A percentile compares a stretch with the other conserved stretches of the same genome.
Conservation (phyloP, 2,329 filamentous ascomycete genomes). For the Ploettnerulaceae sp. region DNA sequence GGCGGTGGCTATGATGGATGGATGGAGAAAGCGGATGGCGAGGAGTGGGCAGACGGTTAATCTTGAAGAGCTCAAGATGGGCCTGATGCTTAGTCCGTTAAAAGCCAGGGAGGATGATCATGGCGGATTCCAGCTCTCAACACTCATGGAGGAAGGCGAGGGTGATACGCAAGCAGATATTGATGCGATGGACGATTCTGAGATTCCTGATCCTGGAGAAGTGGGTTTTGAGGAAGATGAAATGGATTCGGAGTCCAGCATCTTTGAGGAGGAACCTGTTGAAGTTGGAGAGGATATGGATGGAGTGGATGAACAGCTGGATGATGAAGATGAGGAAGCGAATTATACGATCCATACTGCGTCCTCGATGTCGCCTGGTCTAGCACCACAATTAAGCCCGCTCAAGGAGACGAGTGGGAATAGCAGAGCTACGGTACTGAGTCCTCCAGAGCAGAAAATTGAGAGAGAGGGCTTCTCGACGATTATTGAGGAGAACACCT, state of each 20-base stretch:
- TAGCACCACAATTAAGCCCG: constrained; percentile 39
- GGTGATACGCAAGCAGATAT: constrained; percentile 34
- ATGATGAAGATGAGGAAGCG: constrained; percentile 28
- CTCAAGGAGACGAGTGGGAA: constrained; percentile 36
- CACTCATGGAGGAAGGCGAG: constrained; percentile 30
- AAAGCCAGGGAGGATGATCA: constrained; percentile 49
- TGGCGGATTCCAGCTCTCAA: constrained; percentile 34
- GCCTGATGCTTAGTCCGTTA: constrained; percentile 58
- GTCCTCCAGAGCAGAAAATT: constrained; percentile 2
- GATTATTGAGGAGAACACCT: constrained; percentile 45
- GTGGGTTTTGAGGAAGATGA: constrained; percentile 22
- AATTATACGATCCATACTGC: constrained; percentile 22
- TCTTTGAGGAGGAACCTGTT: constrained; percentile 45
- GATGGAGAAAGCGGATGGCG: constrained; percentile 81
- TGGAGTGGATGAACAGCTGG: constrained; percentile 23
- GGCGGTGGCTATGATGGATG: constrained; percentile 83
- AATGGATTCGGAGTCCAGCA: constrained; percentile 35
- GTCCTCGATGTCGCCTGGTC: constrained; percentile 26
- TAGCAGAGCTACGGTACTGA: constrained; percentile 22
- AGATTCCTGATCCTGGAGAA: constrained; percentile 12
- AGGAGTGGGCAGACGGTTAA: constrained; percentile 65
- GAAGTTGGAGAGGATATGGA: constrained; percentile 28
- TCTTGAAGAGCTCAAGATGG: constrained; percentile 62
- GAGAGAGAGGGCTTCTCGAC: constrained; percentile 42
- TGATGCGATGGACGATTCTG: constrained; percentile 33